Evolutionary conservation across 2,329 filamentous ascomycete genomes (phyloP), one percentile per base, ranked within the genome.

Genomic region (Ceratocystis cubensis): DNA sequence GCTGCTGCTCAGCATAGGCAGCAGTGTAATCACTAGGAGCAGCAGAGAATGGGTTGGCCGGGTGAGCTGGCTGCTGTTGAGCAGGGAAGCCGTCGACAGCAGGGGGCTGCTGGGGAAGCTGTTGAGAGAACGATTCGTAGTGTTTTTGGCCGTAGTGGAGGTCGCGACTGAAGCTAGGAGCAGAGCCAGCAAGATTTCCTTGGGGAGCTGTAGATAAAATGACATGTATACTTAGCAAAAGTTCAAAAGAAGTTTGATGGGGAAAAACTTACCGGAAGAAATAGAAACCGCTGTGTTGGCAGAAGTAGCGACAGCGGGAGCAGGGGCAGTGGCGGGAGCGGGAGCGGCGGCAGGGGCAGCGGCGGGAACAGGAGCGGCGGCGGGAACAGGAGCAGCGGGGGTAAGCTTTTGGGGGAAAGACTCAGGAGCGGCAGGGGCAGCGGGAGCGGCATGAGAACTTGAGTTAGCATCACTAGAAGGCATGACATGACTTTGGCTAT

Each of bases 391-490:
- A 68, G 72, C 75, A 71, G 72, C 73, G 53, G 76, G 74, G 66
- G 78, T 75, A 65, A 78, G 74, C 73, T 86, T 83, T 74, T 81
- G 83, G 15, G 80, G 73, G 71, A 84, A 81, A 7, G 80, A 71
- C 48, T 87, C 84, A 15, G 82, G 78, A n/a, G 80, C 78, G 7
- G 81, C 72, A 41, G 83, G 85, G 46, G 92, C 92, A 70, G 94
- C 93, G 30, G 97, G 82, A 13, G 93, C 89, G 69, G 94, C 88
- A 72, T 92, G 86, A 69, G 94, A 93, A 65, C 90, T 83, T 69
- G 93, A 85, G 45, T 94, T 94, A 20, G 94, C 96, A 74, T 96
- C 92, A 71, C 93, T 90, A 33, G 93, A 93, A 69, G 93, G 91
- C 74, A 96, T 93, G 70, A 90, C 87, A 73, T 93, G 87, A 66